Base-by-base conservation (phyloP, 257 asterid species). In the Solanum rostratum region DNA sequence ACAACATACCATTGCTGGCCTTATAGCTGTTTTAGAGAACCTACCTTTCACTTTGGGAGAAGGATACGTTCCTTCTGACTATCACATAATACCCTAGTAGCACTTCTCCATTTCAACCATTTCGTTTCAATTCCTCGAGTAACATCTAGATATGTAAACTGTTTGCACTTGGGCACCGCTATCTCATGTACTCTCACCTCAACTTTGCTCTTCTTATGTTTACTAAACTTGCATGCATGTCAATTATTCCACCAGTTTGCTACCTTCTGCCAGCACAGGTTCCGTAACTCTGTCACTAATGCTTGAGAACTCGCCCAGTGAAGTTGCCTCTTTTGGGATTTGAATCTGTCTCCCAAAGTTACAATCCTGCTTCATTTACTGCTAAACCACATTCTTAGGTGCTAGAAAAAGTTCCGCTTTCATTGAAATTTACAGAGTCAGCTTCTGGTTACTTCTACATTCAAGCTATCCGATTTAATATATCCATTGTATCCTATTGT, bases 401-500 rank as follows among this genome's bases (percentile, higher is more conserved):
- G 62, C 82, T 27, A 24, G 27, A 76, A 8, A 27, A 76, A 52
- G 57, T 27, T 76, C 24, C 0, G 27, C 16, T 76, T 50, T 49
- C 45, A 3, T 49, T 49, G 39, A 76, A 16, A 78, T 50, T 50
- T 78, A 29, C 63, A 16, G 10, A 4, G 16, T 49, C 1, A 27
- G 65, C 29, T 49, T 50, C 19, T 50, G 27, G 22, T 18, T 46
- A 53, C 57, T 85, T 78, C 54, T 52, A 33, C 13, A 50, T 85
- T 49, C 86, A 7, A 30, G 83, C 45, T 76, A 45, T 66, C 79
- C 79, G 79, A 57, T 70, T 57, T 88, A 52, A 22, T 27, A 57
- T 73, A 66, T 66, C 73, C 63, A 54, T 52, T 24, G 81, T 69
- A 18, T 85, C 80, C 54, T 82, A 80, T 52, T 76, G 83, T 91